Percentiles rank a stretch among this genome's conserved stretches.
Evolutionary conservation across 1,139 yeast genomes (phyloP).

Genomic region (Nakaseomyces delphensis): DNA sequence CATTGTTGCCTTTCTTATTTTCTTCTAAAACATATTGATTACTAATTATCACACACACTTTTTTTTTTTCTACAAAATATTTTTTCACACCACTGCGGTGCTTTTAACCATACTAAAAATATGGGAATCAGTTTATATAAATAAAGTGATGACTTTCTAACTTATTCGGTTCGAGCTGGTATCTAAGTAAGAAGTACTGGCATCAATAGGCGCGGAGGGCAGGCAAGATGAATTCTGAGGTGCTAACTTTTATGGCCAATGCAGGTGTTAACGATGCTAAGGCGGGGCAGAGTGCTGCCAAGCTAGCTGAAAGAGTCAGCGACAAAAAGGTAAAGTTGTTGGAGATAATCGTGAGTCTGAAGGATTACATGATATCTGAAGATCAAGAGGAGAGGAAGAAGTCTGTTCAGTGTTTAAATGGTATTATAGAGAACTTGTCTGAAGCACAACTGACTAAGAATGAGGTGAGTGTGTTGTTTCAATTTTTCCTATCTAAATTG

Average conservation of each 20-base stretch:
- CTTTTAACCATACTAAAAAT: no score
- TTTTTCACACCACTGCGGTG: no score
- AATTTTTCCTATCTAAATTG: conserved; percentile 56
- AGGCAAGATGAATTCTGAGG: conserved; percentile 11
- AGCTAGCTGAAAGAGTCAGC: conserved; percentile 31
- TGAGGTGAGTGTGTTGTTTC: conserved; percentile 59
- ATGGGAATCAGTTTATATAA: no score
- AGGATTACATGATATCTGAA: conserved; percentile 60
- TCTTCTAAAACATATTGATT: no score
- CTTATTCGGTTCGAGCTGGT: no score
- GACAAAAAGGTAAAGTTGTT: conserved; percentile 38
- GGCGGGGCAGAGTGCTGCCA: conserved; percentile 30
- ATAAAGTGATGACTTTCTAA: no score
- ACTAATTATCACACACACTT: no score
- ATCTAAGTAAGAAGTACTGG: no score
- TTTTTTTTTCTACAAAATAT: no score
- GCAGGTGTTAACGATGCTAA: conserved; percentile 34
- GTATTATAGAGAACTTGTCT: conserved; percentile 38
- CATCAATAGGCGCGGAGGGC: background rate
- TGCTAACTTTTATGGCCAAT: conserved; percentile 39
- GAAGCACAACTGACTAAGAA: conserved; percentile 41
- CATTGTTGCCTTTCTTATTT: no score
- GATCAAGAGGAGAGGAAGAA: conserved; percentile 35
- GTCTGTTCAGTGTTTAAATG: conserved; percentile 53
- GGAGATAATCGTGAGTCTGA: conserved; percentile 46